Evolutionary conservation across 2,329 filamentous ascomycete genomes (phyloP).

Genomic region (Cordyceps cateniannulata): DNA sequence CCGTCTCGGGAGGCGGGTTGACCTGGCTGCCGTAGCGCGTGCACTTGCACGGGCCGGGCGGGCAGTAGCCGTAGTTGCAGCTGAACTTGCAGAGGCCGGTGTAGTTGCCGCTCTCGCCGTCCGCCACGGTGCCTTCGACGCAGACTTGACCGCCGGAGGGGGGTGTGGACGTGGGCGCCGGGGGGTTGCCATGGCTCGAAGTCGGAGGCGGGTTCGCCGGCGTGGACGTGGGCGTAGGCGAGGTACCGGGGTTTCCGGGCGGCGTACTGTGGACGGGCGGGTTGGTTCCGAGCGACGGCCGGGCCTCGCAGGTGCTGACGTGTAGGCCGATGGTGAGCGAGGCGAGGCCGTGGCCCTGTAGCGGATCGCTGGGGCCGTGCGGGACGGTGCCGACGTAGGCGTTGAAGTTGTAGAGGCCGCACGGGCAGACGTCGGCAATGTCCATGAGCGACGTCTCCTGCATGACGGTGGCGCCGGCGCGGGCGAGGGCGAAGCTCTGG

Average conservation of each 20-base stretch:
- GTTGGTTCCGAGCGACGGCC: slow-evolving; percentile 25
- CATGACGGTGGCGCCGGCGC: slow-evolving; percentile 7
- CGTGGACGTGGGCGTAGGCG: slow-evolving; percentile 7
- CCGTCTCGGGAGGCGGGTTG: slow-evolving; percentile 21
- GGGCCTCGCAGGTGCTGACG: slow-evolving; percentile 24
- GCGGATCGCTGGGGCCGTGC: slow-evolving; percentile 18
- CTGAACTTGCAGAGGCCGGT: slow-evolving; percentile 29
- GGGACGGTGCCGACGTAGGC: slow-evolving; percentile 14
- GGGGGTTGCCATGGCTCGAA: neutral
- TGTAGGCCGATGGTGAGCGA: slow-evolving; percentile 24
- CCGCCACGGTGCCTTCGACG: slow-evolving; percentile 22
- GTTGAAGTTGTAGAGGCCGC: slow-evolving; percentile 14
- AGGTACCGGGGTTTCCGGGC: slow-evolving; percentile 11
- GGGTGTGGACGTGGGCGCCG: slow-evolving; percentile 8
- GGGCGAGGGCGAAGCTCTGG: slow-evolving; percentile 9
- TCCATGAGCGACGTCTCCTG: slow-evolving; percentile 13
- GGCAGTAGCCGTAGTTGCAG: slow-evolving; percentile 27
- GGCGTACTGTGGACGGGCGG: slow-evolving; percentile 14
- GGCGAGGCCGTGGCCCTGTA: slow-evolving; percentile 20
- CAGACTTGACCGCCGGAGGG: slow-evolving; percentile 18
- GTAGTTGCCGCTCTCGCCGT: slow-evolving; percentile 26
- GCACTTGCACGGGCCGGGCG: slow-evolving; percentile 28
- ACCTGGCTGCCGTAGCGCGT: slow-evolving; percentile 23
- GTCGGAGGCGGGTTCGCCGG: slow-evolving; percentile 13
- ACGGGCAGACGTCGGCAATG: slow-evolving; percentile 14